Evolutionary conservation across 495 filamentous ascomycete genomes (phyloP).

Genomic region (Penicillium desertorum): DNA sequence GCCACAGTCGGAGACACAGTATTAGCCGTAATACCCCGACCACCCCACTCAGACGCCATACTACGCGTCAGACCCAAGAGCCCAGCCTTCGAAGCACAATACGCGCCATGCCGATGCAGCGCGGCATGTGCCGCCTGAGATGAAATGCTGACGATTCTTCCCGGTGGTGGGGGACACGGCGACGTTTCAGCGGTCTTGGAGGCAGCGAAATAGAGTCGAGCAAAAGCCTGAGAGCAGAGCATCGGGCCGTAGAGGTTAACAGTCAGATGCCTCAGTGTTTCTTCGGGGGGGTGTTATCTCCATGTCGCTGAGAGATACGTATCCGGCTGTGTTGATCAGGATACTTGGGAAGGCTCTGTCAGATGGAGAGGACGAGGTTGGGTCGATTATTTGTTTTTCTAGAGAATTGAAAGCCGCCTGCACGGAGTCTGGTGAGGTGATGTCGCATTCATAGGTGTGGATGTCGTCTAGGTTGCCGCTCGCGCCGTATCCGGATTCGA

Average conservation of each 20-base stretch:
- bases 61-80: constrained; percentile 47
- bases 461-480: constrained; percentile 22
- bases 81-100: constrained; percentile 50
- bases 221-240: constrained; percentile 47
- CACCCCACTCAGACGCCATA: constrained; percentile 49
- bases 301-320: constrained; percentile 44
- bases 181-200: constrained; percentile 20
- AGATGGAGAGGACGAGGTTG: constrained; percentile 13
- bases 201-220: constrained; percentile 35
- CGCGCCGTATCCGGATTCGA: constrained; percentile 32
- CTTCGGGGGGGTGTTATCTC: constrained; percentile 38
- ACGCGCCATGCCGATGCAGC: constrained; percentile 44
- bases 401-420: constrained; percentile 33
- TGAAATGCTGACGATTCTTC: constrained; percentile 40
- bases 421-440: constrained; percentile 40
- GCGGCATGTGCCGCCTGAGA: constrained; percentile 43
- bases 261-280: constrained; percentile 42
- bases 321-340: constrained; percentile 44
- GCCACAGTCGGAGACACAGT: constrained; percentile 43
- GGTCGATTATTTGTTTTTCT: constrained; percentile 20
- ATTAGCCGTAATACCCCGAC: constrained; percentile 38
- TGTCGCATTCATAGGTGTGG: constrained; percentile 44
- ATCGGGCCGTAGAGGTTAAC: constrained; percentile 41
- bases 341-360: constrained; percentile 36
- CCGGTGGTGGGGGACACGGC: constrained; percentile 28